phyloP scores from a whole-genome alignment of 2,329 filamentous ascomycete genomes.

The Verticillium longisporum region DNA sequence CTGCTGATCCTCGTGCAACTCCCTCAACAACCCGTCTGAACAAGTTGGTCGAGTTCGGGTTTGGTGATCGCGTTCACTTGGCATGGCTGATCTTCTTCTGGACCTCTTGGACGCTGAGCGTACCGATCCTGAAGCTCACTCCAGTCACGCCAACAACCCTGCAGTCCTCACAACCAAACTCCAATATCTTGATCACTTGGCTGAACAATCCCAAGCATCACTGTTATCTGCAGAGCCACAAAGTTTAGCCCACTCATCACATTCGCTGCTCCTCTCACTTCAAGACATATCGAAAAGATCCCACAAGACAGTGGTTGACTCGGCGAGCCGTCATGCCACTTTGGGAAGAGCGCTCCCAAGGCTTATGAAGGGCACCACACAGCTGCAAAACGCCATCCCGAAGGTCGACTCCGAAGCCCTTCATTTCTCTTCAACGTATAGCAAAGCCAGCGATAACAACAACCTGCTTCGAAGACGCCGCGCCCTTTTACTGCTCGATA shows the following conservation, averaged over 20 bases:
- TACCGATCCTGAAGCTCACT: constrained; percentile 15
- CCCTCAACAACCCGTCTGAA: neutral
- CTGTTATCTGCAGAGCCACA: constrained; percentile 71
- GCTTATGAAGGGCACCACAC: constrained; percentile 57
- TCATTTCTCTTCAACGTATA: constrained; percentile 76
- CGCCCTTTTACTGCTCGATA: constrained; percentile 74
- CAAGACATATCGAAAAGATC: constrained; percentile 87
- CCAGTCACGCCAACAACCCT: neutral
- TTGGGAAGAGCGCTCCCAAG: constrained; percentile 65
- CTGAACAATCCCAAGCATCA: constrained; percentile 67
- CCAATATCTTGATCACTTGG: constrained; percentile 70
- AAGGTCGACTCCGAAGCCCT: constrained; percentile 72
- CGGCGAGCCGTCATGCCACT: constrained; percentile 69
- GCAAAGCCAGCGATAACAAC: constrained; percentile 62
- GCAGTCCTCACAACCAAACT: constrained; percentile 19
- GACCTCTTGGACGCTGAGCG: constrained; percentile 44
- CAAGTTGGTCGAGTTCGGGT: neutral
- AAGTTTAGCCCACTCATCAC: constrained; percentile 71
- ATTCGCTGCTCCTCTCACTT: constrained; percentile 74
- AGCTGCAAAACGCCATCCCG: constrained; percentile 67
- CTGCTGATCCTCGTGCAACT: neutral
- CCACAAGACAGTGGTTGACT: constrained; percentile 75
- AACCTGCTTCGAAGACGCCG: constrained; percentile 69
- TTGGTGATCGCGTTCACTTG: constrained; percentile 1
- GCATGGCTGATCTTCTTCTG: constrained; percentile 66